Base-by-base conservation (phyloP, 208 protist species). In the Trypanosomatidae sp. region DNA sequence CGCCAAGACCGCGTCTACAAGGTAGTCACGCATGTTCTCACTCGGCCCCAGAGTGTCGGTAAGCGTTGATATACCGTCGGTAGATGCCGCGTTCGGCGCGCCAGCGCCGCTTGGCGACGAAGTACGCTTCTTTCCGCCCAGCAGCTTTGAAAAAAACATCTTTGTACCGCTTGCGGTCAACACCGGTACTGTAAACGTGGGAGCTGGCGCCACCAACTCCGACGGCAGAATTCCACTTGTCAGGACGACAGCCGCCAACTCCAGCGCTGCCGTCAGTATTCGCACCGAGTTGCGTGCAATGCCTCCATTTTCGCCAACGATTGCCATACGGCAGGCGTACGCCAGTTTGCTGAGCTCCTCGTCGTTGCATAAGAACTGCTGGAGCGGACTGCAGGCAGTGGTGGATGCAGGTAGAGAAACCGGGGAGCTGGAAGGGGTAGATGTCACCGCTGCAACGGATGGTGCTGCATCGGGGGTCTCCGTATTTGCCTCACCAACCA, bases 1-100 rank as follows among this genome's bases (percentile, higher is more conserved):
- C 8, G 79, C 58, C 43, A 95, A 60, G 17, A 95, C 81, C 2
- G 82, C 86, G 69, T 95, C 89, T 39, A 93, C 85, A 13, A 95
- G 73, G 25, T 62, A 28, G n/a, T 81, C 66, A 60, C 88, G 85
- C 60, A 91, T 77, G 49, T 91, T 85, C 43, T 80, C 69, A 36
- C 49, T 84, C 58, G 46, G 50, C 53, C 76, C 52, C 25, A 69
- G 62, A 50, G 71, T 66, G 46, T 62, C 71, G 3, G 25, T 44
- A 60, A 71, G 58, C 22, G 25, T 1, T 17, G 25, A 62, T 43
- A 28, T 46, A 36, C 17, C 25, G 6, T 56, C 66, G 17, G 19
- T 36, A 59, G 39, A n/a, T 39, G 7, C 36, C 25, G 39, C 41
- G 12, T 50, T 41, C 15, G 39, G 22, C 25, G 55, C 66, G n/a